These are phyloP conservation scores for Boletus rubroflammeus DNA, from an alignment of 768 basidiomycete genomes.

Conservation along the genomic window DNA sequence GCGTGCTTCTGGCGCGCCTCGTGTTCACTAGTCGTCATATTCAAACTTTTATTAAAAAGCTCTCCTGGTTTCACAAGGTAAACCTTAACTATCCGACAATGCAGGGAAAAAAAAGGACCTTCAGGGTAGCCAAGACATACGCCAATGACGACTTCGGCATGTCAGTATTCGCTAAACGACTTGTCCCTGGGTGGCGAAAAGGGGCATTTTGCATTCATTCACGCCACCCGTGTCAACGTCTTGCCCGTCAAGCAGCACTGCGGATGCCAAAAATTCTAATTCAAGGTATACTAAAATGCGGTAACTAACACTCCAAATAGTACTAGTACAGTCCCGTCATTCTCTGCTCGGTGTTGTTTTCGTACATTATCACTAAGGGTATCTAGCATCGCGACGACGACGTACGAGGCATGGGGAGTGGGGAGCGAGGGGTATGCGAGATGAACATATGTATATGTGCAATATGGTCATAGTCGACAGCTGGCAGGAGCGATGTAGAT, in stretches of 20 bases:
- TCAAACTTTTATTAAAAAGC: slow-evolving; percentile 4
- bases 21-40: slow-evolving; percentile 14
- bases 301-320: slow-evolving; percentile 29
- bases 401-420: slow-evolving; percentile 11
- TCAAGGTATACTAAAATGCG: slow-evolving; percentile 35
- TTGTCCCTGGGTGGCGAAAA: slow-evolving; percentile 25
- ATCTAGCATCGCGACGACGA: slow-evolving; percentile 34
- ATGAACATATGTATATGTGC: slow-evolving; percentile 25
- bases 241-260: background rate
- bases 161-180: slow-evolving; percentile 14
- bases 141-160: slow-evolving; percentile 11
- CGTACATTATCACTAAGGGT: slow-evolving; percentile 29
- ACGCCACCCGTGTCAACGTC: slow-evolving; percentile 12
- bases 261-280: slow-evolving; percentile 32
- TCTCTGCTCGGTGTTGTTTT: slow-evolving; percentile 26
- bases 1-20: slow-evolving; percentile 30
- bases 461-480: slow-evolving; percentile 31
- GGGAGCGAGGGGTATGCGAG: slow-evolving; percentile 15
- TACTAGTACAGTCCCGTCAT: slow-evolving; percentile 33
- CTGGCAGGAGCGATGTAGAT: slow-evolving; percentile 21
- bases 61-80: slow-evolving; percentile 9
- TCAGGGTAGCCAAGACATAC: slow-evolving; percentile 18
- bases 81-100: slow-evolving; percentile 21
- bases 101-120: slow-evolving; percentile 7
- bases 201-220: slow-evolving; percentile 4